phyloP scores from a whole-genome alignment of 176 grass and related monocot species.

The Microstegium vimineum region DNA sequence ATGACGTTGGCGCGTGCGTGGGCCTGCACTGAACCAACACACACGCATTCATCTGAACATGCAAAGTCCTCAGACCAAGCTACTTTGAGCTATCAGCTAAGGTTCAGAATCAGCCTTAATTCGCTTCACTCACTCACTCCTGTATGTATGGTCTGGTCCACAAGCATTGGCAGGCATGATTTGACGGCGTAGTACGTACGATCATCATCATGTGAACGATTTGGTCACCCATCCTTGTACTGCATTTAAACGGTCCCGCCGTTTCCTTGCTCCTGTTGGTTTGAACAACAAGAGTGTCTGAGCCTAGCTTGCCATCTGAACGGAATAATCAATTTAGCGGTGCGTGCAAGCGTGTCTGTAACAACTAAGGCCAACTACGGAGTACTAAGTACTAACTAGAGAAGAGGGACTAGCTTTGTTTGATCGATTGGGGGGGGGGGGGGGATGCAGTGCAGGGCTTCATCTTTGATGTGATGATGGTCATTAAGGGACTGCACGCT shows the following conservation, averaged over 20 bases:
- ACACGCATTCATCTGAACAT: background rate
- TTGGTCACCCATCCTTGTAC: slow-evolving; percentile 33
- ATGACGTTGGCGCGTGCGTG: slow-evolving; percentile 25
- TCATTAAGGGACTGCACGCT: background rate
- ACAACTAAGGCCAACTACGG: background rate
- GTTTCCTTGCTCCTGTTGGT: background rate
- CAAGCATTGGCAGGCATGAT: slow-evolving; percentile 1
- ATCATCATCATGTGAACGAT: background rate
- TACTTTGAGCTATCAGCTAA: background rate
- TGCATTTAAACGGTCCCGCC: background rate
- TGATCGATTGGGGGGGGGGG: background rate
- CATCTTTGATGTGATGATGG: background rate
- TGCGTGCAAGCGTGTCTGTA: background rate
- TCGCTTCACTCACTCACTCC: background rate
- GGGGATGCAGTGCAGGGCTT: background rate
- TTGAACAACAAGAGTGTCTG: background rate
- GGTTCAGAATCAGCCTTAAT: background rate
- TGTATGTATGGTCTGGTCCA: too few relatives aligned
- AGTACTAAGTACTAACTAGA: background rate
- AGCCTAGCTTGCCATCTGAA: too few relatives aligned
- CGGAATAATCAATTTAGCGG: background rate
- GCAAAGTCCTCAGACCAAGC: slow-evolving; percentile 25
- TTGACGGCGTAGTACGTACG: background rate
- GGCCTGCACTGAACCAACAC: background rate
- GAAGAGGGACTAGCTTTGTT: background rate